These are phyloP conservation scores for Marasmius fiardii DNA, from an alignment of 1,284 basidiomycete species.

Conservation along the genomic window DNA sequence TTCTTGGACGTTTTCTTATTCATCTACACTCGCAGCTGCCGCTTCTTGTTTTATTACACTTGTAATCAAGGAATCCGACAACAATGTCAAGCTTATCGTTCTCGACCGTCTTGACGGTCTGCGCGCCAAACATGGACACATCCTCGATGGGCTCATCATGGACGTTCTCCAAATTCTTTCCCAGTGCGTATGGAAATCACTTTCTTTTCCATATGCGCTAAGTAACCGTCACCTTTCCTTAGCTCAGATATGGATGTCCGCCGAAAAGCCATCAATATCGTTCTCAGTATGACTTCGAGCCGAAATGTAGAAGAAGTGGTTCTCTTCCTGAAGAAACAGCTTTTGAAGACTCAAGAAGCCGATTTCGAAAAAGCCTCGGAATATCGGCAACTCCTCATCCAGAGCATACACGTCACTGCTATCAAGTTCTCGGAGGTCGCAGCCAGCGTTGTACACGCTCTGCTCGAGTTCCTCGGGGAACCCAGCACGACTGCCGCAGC, in stretches of 20 bases:
- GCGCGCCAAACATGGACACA: slow-evolving; percentile 85
- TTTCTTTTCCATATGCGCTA: neutral
- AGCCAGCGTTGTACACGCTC: slow-evolving; percentile 91
- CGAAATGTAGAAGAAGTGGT: slow-evolving; percentile 99
- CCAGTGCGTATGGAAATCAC: slow-evolving; percentile 42
- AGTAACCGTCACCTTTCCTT: slow-evolving; percentile 1
- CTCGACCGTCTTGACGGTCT: slow-evolving; percentile 89
- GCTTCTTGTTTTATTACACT: slow-evolving; percentile 89
- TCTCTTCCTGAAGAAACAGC: slow-evolving; percentile 95
- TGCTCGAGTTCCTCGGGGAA: slow-evolving; percentile 99
- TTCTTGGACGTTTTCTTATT: neutral
- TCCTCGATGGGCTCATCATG: slow-evolving; percentile 93
- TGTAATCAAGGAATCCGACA: slow-evolving; percentile 94
- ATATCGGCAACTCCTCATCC: slow-evolving; percentile 95
- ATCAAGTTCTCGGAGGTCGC: slow-evolving; percentile 99
- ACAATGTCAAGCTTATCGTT: slow-evolving; percentile 99
- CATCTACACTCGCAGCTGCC: slow-evolving; percentile 55
- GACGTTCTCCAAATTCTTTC: slow-evolving; percentile 92
- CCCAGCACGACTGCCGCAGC: slow-evolving; percentile 95
- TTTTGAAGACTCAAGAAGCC: slow-evolving; percentile 87
- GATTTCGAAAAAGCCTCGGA: slow-evolving; percentile 90
- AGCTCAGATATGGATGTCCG: slow-evolving; percentile 97
- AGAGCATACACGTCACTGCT: slow-evolving; percentile 95
- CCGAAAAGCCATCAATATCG: slow-evolving; percentile 87
- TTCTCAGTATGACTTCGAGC: slow-evolving; percentile 92